These are phyloP conservation scores for Phytophthora crassamura DNA, from an alignment of 352 stramenopile genomes.

Conservation along the genomic window DNA sequence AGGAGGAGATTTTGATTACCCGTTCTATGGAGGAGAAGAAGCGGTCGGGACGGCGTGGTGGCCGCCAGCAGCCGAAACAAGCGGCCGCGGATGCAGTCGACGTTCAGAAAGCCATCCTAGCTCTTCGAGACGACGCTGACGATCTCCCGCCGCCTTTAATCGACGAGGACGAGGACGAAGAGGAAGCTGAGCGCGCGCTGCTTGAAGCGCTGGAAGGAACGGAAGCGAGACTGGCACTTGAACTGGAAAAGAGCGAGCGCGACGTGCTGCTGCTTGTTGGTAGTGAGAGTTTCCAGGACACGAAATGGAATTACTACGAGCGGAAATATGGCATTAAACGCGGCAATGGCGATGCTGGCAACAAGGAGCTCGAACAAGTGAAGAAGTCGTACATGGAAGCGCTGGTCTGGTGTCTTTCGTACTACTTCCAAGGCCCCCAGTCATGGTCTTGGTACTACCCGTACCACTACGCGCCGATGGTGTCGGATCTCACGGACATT, in stretches of 20 bases:
- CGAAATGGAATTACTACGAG: conserved; percentile 89
- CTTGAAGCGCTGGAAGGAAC: conserved; percentile 67
- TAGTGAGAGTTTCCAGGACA: conserved; percentile 81
- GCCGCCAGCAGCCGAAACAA: conserved; percentile 36
- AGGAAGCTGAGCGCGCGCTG: conserved; percentile 61
- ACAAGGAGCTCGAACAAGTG: conserved; percentile 61
- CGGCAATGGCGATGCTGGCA: conserved; percentile 62
- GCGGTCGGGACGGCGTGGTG: conserved; percentile 41
- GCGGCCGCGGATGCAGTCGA: conserved; percentile 56
- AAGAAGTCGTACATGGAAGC: conserved; percentile 85
- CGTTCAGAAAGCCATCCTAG: conserved; percentile 55
- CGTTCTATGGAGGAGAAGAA: conserved; percentile 66
- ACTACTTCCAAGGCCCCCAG: conserved; percentile 92
- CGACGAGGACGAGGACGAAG: conserved; percentile 57
- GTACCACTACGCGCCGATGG: conserved; percentile 99
- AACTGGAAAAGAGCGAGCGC: conserved; percentile 46
- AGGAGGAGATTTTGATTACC: conserved; percentile 94
- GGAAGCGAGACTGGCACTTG: conserved; percentile 50
- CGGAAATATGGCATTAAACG: conserved; percentile 76
- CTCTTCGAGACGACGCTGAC: conserved; percentile 54
- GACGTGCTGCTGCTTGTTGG: conserved; percentile 67
- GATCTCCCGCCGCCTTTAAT: conserved; percentile 40
- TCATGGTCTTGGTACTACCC: conserved; percentile 99
- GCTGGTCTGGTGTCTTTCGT: conserved; percentile 79
- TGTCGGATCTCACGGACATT: conserved; percentile 97